Evolutionary conservation across 202 grass and related monocot species (phyloP).

Genomic region (Bolboschoenoplectus hybrid): DNA sequence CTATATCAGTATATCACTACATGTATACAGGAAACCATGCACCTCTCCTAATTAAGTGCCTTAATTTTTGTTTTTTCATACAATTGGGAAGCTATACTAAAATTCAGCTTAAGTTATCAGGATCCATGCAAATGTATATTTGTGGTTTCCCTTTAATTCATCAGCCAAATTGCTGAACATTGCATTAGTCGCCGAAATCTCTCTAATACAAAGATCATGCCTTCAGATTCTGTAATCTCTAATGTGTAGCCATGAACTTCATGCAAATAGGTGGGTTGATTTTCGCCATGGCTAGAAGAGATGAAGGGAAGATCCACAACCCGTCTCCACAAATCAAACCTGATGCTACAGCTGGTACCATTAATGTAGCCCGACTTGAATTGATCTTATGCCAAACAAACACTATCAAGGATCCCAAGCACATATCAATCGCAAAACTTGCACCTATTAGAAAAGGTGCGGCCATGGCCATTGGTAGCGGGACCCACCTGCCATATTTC

Average conservation of each 20-base stretch:
- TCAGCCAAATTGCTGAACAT: constrained; percentile 17
- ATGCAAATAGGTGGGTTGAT: constrained; percentile 87
- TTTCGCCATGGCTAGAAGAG: constrained; percentile 79
- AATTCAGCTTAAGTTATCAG: not conserved
- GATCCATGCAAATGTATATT: not conserved
- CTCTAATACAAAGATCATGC: not conserved
- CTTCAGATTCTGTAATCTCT: constrained; percentile 36
- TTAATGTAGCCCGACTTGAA: constrained; percentile 53
- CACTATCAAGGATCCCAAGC: constrained; percentile 69
- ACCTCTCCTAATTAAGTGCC: not conserved
- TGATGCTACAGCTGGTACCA: constrained; percentile 90
- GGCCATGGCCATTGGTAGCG: constrained; percentile 89
- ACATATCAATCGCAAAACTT: constrained; percentile 96
- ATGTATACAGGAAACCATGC: not conserved
- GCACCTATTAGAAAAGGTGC: constrained; percentile 86
- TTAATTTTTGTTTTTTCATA: not conserved
- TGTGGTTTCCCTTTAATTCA: not conserved
- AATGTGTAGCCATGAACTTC: constrained; percentile 72
- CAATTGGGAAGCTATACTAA: constrained; percentile 15
- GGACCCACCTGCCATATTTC: constrained; percentile 71
- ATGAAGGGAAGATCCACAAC: constrained; percentile 88
- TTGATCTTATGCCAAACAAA: constrained; percentile 75
- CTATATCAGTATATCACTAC: not conserved
- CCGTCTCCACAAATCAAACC: constrained; percentile 94
- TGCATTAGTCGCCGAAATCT: not conserved